Base-by-base conservation (phyloP, 2,329 filamentous ascomycete species). In the Tolypocladium paradoxum region DNA sequence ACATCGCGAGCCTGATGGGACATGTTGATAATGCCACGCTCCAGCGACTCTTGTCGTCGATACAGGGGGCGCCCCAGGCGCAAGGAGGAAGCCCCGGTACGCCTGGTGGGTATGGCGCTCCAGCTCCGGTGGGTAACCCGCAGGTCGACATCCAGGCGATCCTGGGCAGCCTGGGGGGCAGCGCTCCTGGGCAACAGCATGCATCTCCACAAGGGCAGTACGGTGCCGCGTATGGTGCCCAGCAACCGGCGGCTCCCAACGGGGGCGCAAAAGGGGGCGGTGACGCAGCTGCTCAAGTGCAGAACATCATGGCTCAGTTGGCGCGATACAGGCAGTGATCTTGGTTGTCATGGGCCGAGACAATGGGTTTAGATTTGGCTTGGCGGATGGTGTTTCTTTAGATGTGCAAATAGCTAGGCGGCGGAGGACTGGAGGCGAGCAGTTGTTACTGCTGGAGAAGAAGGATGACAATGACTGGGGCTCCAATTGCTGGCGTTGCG, bases 301-400 rank as follows among this genome's bases (percentile, higher is more conserved):
- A 85, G 64, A 85, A 87, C 61, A 88, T 90, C 50, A 86, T 90
- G 79, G 83, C 84, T 16, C 83, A 88, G 61, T 70, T 90, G 55
- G 80, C 84, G 48, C 81, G 79, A 60, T 85, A 81, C 62, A 76
- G 83, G 57, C 78, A 83, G 63, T 82, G 47, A 59, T 38, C 9
- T 36, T 8, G 14, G 24, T 8, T n/a, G 16, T 9, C 40, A 14
- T 20, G n/a, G 2, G 43, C 43, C 27, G 9, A 47, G 43, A 2
- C 27, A 14, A n/a, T n/a, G 16, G n/a, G 4, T 31, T 11, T 33
- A 33, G n/a, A 20, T 20, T n/a, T n/a, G 33, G 27, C 18, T 5
- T 20, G 27, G 43, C 6, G 18, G 43, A 2, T 7, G 8, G 29
- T 14, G 20, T 33, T 6, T 14, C 4, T 20, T 27, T 46, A 46